Conservation (phyloP, 495 filamentous ascomycete genomes). For the Parmelia sp. region DNA sequence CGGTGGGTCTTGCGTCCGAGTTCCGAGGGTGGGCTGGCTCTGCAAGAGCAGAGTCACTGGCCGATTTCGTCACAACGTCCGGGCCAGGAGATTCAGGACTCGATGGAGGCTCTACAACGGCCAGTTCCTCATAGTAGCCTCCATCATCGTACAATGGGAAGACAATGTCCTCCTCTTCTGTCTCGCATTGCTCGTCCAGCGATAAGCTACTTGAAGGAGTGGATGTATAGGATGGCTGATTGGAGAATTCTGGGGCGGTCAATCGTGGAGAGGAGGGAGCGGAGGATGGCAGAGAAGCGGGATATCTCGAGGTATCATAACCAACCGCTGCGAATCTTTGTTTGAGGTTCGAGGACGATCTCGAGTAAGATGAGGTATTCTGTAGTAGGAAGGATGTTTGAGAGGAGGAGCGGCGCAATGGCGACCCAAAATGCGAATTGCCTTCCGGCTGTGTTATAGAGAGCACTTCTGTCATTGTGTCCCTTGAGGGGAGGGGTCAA, state of each 20-base stretch:
- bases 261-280: constrained; percentile 36
- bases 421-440: constrained; percentile 38
- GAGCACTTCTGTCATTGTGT: constrained; percentile 43
- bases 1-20: constrained; percentile 34
- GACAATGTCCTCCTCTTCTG: constrained; percentile 48
- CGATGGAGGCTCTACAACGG: constrained; percentile 38
- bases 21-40: constrained; percentile 34
- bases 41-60: constrained; percentile 30
- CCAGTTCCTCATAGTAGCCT: constrained; percentile 22
- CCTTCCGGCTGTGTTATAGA: constrained; percentile 33
- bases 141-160: constrained; percentile 55
- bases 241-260: constrained; percentile 29
- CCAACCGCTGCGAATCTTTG: constrained; percentile 30
- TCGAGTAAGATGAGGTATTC: constrained; percentile 30
- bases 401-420: constrained; percentile 37
- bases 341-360: constrained; percentile 32
- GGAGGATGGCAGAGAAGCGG: constrained; percentile 36
- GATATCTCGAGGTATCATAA: constrained; percentile 34
- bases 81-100: constrained; percentile 38
- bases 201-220: constrained; percentile 61
- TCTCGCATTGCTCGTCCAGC: constrained; percentile 47
- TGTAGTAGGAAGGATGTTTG: constrained; percentile 42
- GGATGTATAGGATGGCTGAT: constrained; percentile 41
- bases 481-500: not conserved
- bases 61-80: constrained; percentile 36